phyloP scores from a whole-genome alignment of 2,329 filamentous ascomycete genomes.

The Aspergillus pseudoterreus region DNA sequence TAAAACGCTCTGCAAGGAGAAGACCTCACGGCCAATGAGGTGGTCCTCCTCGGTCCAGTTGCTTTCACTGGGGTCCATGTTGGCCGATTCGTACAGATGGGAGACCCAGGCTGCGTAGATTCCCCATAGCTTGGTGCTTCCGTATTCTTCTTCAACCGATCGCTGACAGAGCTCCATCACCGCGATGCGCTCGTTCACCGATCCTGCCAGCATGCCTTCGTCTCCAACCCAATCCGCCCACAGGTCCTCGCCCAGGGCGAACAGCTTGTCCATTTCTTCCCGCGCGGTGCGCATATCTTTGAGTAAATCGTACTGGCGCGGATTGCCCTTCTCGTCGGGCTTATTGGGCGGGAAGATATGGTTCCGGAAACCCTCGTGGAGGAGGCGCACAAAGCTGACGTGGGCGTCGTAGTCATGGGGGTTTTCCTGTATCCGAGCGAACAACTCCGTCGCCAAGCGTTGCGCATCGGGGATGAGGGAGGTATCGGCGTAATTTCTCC shows the following conservation, averaged over 20 bases:
- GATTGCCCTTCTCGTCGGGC: slow-evolving; percentile 43
- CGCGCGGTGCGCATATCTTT: slow-evolving; percentile 47
- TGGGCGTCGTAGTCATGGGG: slow-evolving; percentile 47
- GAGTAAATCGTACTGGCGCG: slow-evolving; percentile 44
- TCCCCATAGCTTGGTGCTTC: slow-evolving; percentile 59
- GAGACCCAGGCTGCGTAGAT: slow-evolving; percentile 60
- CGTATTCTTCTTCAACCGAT: slow-evolving; percentile 59
- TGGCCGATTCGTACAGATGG: slow-evolving; percentile 52
- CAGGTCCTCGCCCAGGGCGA: slow-evolving; percentile 60
- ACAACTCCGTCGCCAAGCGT: slow-evolving; percentile 38
- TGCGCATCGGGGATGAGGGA: slow-evolving; percentile 41
- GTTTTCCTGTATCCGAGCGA: slow-evolving; percentile 42
- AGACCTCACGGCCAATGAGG: slow-evolving; percentile 56
- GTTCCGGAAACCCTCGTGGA: slow-evolving; percentile 46
- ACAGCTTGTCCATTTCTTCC: slow-evolving; percentile 59
- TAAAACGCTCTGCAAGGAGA: slow-evolving; percentile 54
- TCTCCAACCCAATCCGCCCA: slow-evolving; percentile 64
- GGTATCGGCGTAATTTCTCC: slow-evolving; percentile 39
- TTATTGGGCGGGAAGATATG: slow-evolving; percentile 45
- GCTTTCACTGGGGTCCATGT: slow-evolving; percentile 37
- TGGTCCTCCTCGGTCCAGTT: slow-evolving; percentile 55
- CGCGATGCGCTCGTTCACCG: slow-evolving; percentile 54
- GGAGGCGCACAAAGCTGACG: slow-evolving; percentile 43
- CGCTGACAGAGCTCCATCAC: slow-evolving; percentile 59
- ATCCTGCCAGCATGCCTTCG: slow-evolving; percentile 55